Evolutionary conservation across 192 early-diverging fungal genomes (phyloP), one percentile per base, ranked within the genome.

Genomic region (Backusella westeae): DNA sequence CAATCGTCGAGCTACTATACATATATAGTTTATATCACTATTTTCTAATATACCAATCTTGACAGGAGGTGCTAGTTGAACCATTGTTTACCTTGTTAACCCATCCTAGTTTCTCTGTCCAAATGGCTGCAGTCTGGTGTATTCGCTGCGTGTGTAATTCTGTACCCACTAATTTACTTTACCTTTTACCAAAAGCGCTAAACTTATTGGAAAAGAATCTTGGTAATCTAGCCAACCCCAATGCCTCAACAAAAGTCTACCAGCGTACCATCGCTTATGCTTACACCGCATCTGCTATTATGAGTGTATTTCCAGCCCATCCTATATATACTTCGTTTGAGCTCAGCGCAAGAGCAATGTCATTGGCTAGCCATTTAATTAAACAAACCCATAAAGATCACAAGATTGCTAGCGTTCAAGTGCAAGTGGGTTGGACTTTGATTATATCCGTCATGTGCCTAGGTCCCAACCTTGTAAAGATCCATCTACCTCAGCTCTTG

Each of bases 291-390:
- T 89, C 92, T 4, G 88, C 89, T 0, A 80, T 96, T 3, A 87
- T 96, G 72, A 88, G 88, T 36, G 89, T 92, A 6, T 85, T 94
- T 34, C 92, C 91, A 4, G 46, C 77, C 4, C 87, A 90, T 42
- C 84, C 90, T 6, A 83, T 96, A 3, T 90, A 91, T 69, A 86
- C 89, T 1, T 93, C 95, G 0, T 93, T 94, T 76, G 97, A 96
- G 39, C 79, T 92, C 53, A 85, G 89, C 35, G 93, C 94, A 23
- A 89, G 92, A 76, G 89, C 95, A 12, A 95, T 96, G 69, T 87
- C 91, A 1, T 81, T 97, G 8, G 87, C 93, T 10, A 89, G 85
- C 15, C 92, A 95, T 72, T 76, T 98, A 26, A 82, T 98, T 21
- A 90, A 93, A 44, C 72, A 82, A 81, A 42, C 87, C 77, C 83